Evolutionary conservation across 2,329 filamentous ascomycete species (phyloP), one percentile per base, ranked within the genome.

Genomic region (Fusarium goolgardi): DNA sequence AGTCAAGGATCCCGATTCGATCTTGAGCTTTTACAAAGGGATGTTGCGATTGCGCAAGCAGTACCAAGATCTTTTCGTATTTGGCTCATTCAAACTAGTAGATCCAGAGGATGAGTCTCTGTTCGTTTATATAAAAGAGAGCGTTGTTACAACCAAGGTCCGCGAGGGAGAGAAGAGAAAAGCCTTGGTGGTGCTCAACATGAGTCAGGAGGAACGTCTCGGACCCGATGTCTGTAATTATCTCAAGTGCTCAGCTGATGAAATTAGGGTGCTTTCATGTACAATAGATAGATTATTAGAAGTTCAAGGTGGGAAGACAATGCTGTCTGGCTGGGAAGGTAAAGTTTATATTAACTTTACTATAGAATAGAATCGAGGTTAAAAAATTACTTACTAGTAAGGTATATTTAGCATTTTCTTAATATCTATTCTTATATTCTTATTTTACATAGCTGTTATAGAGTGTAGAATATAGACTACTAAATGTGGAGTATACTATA

Each of bases 1-100:
- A 71, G 64, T 71, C 3, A 64, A 70, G 0, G 82, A 86, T n/a
- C 72, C 72, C 1, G 73, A 80, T 2, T 85, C 84, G 0, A 84
- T 90, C 1, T 76, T 89, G 8, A 82, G 81, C 25, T 91, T 89
- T 74, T 91, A 89, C 80, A 86, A 84, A 73, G 76, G 77, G 29
- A 81, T 81, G 34, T 74, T 91, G 34, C 73, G 67, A 49, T 72
- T 88, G 31, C 80, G 89, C 10, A 88, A 87, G 67, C 73, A 83
- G 57, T 80, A 87, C 71, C 81, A 81, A 15, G 84, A 90, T 41
- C 66, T 90, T 1, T 88, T 92, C 53, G 83, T 90, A 0, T 84
- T 89, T 62, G 89, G 89, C 0, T 78, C 81, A 1, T 92, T 91
- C 64, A 81, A 83, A 50, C 75, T 90, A 2, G 20, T 85, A 1